These are phyloP conservation scores for Insectozyma bohioensis DNA, from an alignment of 1,139 yeast species.

Conservation along the genomic window DNA sequence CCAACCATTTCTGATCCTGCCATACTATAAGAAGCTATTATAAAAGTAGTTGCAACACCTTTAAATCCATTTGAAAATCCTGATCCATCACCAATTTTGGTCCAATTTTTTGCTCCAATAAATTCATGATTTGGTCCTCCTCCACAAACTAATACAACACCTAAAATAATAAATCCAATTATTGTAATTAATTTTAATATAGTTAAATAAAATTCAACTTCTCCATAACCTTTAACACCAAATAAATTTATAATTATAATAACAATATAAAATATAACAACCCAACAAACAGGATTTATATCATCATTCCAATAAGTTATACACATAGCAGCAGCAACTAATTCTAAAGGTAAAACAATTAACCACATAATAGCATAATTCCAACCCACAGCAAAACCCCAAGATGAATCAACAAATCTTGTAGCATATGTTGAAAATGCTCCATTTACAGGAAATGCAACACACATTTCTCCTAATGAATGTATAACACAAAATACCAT, in stretches of 20 bases:
- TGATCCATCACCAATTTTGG: conserved; percentile 36
- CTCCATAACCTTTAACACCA: conserved; percentile 75
- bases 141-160: conserved; percentile 62
- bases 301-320: conserved; percentile 61
- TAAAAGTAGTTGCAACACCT: conserved; percentile 43
- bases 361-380: conserved; percentile 81
- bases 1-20: conserved; percentile 51
- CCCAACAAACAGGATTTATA: conserved; percentile 64
- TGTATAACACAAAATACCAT: conserved; percentile 76
- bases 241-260: conserved; percentile 59
- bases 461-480: conserved; percentile 85
- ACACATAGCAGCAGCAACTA: conserved; percentile 75
- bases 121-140: conserved; percentile 66
- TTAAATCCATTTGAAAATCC: conserved; percentile 50
- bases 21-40: conserved; percentile 43
- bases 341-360: conserved; percentile 70
- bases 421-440: conserved; percentile 74
- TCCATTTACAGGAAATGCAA: conserved; percentile 76
- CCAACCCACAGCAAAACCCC: conserved; percentile 83
- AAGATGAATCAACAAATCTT: conserved; percentile 67
- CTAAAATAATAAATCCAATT: conserved; percentile 62
- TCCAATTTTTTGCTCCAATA: conserved; percentile 65
- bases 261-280: conserved; percentile 60
- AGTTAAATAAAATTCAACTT: conserved; percentile 66
- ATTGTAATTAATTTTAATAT: conserved; percentile 61